Percentiles rank a stretch among this genome's conserved stretches.
phyloP scores from a whole-genome alignment of 2,329 filamentous ascomycete genomes.

The Annulohypoxylon truncatum region DNA sequence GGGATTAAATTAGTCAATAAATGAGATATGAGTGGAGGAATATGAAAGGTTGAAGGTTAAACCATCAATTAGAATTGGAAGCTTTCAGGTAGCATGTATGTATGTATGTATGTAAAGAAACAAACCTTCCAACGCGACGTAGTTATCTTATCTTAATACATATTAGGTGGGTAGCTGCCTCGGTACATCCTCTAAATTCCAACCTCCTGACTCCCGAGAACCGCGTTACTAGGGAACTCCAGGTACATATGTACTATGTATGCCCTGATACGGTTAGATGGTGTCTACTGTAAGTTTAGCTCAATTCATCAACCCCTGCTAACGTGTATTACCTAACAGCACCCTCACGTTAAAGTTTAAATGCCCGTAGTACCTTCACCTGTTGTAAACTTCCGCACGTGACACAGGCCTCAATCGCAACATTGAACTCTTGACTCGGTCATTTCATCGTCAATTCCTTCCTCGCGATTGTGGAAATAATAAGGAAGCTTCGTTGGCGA shows the following conservation, averaged over 20 bases:
- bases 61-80: background rate
- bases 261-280: slow-evolving; percentile 14
- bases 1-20: background rate
- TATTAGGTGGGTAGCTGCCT: slow-evolving; percentile 22
- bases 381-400: slow-evolving; percentile 21
- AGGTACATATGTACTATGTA: background rate
- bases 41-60: background rate
- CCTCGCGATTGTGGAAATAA: slow-evolving; percentile 10
- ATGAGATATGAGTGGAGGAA: slow-evolving; percentile 1
- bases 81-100: no score
- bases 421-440: slow-evolving; percentile 17
- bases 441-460: slow-evolving; percentile 29
- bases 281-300: slow-evolving; percentile 2
- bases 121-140: slow-evolving; percentile 14
- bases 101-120: no score
- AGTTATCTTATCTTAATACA: slow-evolving; percentile 23
- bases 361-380: slow-evolving; percentile 11
- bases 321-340: slow-evolving; percentile 3
- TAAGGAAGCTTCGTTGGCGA: background rate
- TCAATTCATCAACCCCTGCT: slow-evolving; percentile 3
- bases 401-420: slow-evolving; percentile 32
- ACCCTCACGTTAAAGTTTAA: background rate
- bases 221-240: background rate
- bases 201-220: slow-evolving; percentile 10
- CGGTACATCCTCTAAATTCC: slow-evolving; percentile 17